A percentile compares a stretch with the other conserved stretches of the same genome.
Evolutionary conservation across 345 rosid species (phyloP).

Genomic region (Eucalyptus melliodora): DNA sequence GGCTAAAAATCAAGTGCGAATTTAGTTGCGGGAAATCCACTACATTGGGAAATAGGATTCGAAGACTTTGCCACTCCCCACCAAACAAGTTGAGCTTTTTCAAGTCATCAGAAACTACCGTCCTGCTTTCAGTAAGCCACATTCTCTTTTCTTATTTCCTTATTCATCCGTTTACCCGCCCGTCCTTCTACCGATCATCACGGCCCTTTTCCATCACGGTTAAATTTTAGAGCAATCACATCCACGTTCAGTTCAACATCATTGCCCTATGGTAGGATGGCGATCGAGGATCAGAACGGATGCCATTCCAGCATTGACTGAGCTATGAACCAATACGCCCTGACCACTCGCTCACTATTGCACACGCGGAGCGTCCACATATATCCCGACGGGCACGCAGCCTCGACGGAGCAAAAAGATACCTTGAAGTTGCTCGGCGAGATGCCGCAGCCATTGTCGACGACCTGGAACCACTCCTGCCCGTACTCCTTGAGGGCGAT

Average conservation of each 20-base stretch:
- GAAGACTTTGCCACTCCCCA: neutral
- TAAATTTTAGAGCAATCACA: neutral
- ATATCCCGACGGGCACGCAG: neutral
- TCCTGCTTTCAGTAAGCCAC: neutral
- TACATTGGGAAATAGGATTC: neutral
- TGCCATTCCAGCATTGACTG: neutral
- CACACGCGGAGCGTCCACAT: neutral
- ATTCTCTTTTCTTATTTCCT: neutral
- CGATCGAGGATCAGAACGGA: neutral
- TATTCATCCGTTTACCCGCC: neutral
- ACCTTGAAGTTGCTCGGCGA: constrained; percentile 83
- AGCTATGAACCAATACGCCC: neutral
- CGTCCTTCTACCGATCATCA: neutral
- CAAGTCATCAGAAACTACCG: neutral
- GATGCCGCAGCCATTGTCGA: constrained; percentile 90
- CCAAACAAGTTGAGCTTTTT: neutral
- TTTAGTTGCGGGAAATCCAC: neutral
- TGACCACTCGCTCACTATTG: neutral
- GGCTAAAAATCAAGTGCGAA: neutral
- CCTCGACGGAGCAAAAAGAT: neutral
- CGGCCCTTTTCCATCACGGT: no score
- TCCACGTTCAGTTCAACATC: neutral
- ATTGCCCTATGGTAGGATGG: neutral
- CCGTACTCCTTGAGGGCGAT: constrained; percentile 74
- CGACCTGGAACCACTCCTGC: constrained; percentile 78